These are phyloP conservation scores for Lentinula boryana DNA, from an alignment of 768 basidiomycete genomes.

Conservation along the genomic window DNA sequence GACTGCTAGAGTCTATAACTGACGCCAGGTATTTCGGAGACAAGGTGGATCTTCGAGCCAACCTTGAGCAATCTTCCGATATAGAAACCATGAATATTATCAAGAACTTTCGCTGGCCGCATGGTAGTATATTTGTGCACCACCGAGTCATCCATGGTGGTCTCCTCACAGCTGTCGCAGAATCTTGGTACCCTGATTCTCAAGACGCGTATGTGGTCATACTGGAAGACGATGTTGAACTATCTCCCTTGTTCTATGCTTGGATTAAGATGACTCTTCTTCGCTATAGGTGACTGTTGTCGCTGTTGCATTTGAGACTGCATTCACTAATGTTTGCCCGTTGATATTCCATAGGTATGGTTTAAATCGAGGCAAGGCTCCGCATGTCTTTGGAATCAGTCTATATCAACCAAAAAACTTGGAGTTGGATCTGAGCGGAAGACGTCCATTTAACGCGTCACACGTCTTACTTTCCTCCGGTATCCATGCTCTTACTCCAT, in stretches of 20 bases:
- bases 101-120: conserved; percentile 48
- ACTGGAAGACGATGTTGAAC: conserved; percentile 82
- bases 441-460: conserved; percentile 63
- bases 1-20: conserved; percentile 59
- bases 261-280: conserved; percentile 81
- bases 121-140: conserved; percentile 55
- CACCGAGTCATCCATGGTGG: conserved; percentile 78
- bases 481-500: conserved; percentile 52
- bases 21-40: conserved; percentile 65
- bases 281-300: conserved; percentile 52
- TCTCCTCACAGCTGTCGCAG: conserved; percentile 76
- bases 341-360: conserved; percentile 48
- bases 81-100: conserved; percentile 48
- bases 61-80: conserved; percentile 74
- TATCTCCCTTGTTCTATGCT: conserved; percentile 80
- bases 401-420: conserved; percentile 83
- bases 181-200: conserved; percentile 80
- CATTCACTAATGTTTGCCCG: not conserved
- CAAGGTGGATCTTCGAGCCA: conserved; percentile 54
- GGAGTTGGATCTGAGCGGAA: conserved; percentile 64
- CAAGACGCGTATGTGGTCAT: conserved; percentile 74
- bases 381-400: conserved; percentile 70
- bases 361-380: conserved; percentile 25
- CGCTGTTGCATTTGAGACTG: not conserved
- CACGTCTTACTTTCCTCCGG: conserved; percentile 40